phyloP scores from a whole-genome alignment of 2,329 filamentous ascomycete genomes.

The Alternaria atra region DNA sequence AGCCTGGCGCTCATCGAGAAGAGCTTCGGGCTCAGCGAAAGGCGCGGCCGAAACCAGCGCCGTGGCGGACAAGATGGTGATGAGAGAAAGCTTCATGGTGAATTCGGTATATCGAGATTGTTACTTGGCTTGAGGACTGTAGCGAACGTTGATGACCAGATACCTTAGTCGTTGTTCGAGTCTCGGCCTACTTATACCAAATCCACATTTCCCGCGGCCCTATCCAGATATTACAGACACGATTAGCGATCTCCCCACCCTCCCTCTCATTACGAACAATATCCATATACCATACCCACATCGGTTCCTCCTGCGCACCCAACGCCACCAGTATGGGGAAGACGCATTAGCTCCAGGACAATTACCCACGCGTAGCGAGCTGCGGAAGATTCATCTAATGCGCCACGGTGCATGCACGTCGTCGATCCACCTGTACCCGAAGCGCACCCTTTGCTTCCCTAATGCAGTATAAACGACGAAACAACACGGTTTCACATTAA shows the following conservation, averaged over 20 bases:
- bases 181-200: slow-evolving; percentile 11
- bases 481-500: slow-evolving; percentile 15
- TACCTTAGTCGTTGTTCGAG: background rate
- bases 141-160: background rate
- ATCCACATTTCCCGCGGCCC: background rate
- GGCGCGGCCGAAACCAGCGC: slow-evolving; percentile 41
- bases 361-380: background rate
- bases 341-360: background rate
- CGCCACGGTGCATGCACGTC: background rate
- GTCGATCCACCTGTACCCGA: background rate
- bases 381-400: background rate
- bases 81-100: slow-evolving; percentile 46
- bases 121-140: background rate
- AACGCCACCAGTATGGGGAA: background rate
- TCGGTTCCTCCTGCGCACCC: background rate
- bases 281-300: background rate
- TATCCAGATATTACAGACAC: background rate
- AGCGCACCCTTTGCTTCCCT: background rate
- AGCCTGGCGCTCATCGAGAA: slow-evolving; percentile 43
- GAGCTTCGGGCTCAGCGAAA: slow-evolving; percentile 39
- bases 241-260: background rate
- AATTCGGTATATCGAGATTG: background rate
- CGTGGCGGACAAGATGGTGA: slow-evolving; percentile 40
- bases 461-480: background rate
- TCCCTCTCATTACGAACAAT: background rate